Evolutionary conservation across 192 early-diverging fungal species (phyloP).

Genomic region (Pilaira anomala): DNA sequence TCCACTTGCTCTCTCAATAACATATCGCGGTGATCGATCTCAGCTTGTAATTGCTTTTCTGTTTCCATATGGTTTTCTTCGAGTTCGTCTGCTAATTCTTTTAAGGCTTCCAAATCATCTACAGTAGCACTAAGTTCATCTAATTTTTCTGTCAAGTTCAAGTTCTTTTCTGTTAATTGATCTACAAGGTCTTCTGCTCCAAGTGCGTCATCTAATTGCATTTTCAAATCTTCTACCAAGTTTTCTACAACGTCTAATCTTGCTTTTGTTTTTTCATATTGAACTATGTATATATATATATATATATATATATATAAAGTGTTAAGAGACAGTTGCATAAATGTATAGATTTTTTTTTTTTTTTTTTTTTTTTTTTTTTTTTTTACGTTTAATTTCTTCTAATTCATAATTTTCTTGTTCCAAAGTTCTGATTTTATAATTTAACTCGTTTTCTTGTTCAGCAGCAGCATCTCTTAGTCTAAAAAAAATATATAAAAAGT

Average conservation of each 20-base stretch:
- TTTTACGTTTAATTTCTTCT: constrained; percentile 57
- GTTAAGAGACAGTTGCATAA: too few species aligned
- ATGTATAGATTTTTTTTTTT: too few species aligned
- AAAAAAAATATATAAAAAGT: not conserved
- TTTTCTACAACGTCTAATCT: constrained; percentile 57
- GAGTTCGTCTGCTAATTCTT: constrained; percentile 86
- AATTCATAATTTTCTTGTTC: constrained; percentile 66
- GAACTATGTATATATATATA: too few species aligned
- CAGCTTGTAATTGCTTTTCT: constrained; percentile 78
- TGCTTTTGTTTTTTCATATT: constrained; percentile 54
- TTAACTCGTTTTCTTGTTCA: constrained; percentile 67
- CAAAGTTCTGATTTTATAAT: constrained; percentile 59
- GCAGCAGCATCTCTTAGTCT: constrained; percentile 75
- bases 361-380: too few species aligned
- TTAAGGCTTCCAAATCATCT: constrained; percentile 86
- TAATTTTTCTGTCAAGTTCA: constrained; percentile 69
- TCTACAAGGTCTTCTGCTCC: constrained; percentile 84
- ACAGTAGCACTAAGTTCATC: constrained; percentile 75
- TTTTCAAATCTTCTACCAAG: constrained; percentile 82
- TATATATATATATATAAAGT: too few species aligned
- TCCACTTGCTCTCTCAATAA: constrained; percentile 59
- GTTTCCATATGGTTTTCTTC: constrained; percentile 90
- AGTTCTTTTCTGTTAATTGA: constrained; percentile 78
- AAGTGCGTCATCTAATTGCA: constrained; percentile 72
- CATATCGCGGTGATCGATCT: constrained; percentile 75